Conservation (phyloP, 2,329 filamentous ascomycete species). For the Claviceps citrina region DNA sequence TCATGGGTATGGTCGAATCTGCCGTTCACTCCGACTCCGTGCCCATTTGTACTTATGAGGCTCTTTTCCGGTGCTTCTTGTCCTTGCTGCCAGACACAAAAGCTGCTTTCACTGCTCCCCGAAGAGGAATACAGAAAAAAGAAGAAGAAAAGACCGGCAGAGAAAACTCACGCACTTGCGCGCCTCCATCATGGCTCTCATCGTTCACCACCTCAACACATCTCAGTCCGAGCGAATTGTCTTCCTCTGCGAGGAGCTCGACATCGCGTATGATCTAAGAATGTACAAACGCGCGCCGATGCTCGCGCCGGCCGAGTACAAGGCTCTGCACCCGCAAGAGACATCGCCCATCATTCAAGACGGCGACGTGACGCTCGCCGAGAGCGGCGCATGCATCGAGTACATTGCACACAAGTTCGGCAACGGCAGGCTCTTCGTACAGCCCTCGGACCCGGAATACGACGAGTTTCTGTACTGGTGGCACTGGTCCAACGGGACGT, state of each 20-base stretch:
- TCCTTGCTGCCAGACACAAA: no score
- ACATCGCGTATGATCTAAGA: slow-evolving; percentile 29
- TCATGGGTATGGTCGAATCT: no score
- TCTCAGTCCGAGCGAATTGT: slow-evolving; percentile 49
- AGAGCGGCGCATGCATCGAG: slow-evolving; percentile 44
- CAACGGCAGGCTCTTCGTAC: slow-evolving; percentile 30
- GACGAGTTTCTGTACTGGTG: slow-evolving; percentile 51
- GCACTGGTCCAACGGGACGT: slow-evolving; percentile 37
- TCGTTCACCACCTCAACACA: slow-evolving; percentile 37
- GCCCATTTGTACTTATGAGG: no score
- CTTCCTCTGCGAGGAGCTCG: slow-evolving; percentile 51
- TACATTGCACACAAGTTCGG: slow-evolving; percentile 44
- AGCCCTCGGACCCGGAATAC: slow-evolving; percentile 32
- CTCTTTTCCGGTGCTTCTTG: no score
- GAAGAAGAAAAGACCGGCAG: background rate
- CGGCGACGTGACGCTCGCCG: slow-evolving; percentile 37
- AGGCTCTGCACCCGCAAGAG: slow-evolving; percentile 32
- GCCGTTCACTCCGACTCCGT: no score
- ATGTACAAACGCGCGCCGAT: slow-evolving; percentile 16
- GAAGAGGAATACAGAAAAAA: background rate
- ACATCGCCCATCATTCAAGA: slow-evolving; percentile 47
- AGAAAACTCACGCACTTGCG: background rate
- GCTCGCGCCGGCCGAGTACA: slow-evolving; percentile 22
- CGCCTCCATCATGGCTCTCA: slow-evolving; percentile 14
- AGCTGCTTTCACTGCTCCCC: no score